phyloP scores from a whole-genome alignment of 176 grass and related monocot species.

The Bolboschoenus planiculmis region DNA sequence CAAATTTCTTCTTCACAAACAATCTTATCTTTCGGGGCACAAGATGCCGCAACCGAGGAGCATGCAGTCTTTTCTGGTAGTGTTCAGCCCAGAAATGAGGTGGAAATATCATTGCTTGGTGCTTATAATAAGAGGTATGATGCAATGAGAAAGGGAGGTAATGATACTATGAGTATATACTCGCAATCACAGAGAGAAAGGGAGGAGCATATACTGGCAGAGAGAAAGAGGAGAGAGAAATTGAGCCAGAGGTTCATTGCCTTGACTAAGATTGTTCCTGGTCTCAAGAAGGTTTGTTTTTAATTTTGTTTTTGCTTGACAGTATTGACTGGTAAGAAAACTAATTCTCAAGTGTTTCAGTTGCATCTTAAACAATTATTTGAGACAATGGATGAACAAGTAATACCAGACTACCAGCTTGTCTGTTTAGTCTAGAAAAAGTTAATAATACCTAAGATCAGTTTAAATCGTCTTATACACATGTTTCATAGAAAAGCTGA shows the following conservation, averaged over 20 bases:
- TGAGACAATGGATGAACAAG: too few relatives aligned
- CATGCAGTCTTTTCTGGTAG: background rate
- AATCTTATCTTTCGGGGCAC: background rate
- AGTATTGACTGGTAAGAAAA: too few relatives aligned
- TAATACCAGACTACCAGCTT: too few relatives aligned
- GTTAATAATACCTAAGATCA: too few relatives aligned
- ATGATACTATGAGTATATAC: background rate
- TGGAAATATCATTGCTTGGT: constrained; percentile 17
- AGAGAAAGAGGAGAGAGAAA: constrained; percentile 79
- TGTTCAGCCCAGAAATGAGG: constrained; percentile 25
- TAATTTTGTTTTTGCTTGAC: too few relatives aligned
- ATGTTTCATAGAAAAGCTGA: too few relatives aligned
- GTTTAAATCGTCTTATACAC: too few relatives aligned
- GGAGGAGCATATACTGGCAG: constrained; percentile 73
- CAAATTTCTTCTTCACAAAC: background rate
- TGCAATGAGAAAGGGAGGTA: constrained; percentile 26
- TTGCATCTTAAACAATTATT: background rate
- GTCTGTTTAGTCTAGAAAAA: too few relatives aligned
- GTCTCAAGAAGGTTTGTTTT: constrained; percentile 76
- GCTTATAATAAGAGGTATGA: constrained; percentile 39
- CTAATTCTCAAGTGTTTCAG: too few relatives aligned
- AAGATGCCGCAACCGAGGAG: background rate
- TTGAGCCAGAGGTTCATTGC: constrained; percentile 91
- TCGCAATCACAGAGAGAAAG: background rate
- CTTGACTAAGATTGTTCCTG: constrained; percentile 85